Conservation (phyloP, 1,284 basidiomycete species). For the Kwoniella shivajii region DNA sequence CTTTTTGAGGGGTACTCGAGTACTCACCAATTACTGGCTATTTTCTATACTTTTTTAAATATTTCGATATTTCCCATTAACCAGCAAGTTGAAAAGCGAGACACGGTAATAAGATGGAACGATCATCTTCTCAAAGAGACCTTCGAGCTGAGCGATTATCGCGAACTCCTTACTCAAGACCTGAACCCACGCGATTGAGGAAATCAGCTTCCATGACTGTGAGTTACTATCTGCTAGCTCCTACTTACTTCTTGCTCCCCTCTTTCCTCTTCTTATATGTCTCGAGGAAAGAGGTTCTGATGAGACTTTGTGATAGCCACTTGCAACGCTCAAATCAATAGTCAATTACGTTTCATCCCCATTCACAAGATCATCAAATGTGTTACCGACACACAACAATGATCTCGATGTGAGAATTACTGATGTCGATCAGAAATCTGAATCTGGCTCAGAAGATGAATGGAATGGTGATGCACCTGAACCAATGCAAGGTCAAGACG, state of each 20-base stretch:
- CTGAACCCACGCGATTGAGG: conserved; percentile 14
- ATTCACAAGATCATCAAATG: conserved; percentile 21
- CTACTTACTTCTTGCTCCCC: background rate
- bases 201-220: conserved; percentile 20
- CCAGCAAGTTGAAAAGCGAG: no score
- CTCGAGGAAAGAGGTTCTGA: background rate
- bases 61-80: no score
- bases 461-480: conserved; percentile 42
- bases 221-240: no score
- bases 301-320: conserved; percentile 11
- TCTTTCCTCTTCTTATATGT: background rate
- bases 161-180: conserved; percentile 35
- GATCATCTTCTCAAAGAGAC: conserved; percentile 36
- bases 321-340: conserved; percentile 25
- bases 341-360: conserved; percentile 34
- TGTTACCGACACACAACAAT: conserved; percentile 23
- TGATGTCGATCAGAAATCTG: conserved; percentile 24
- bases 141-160: conserved; percentile 35
- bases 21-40: no score
- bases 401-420: conserved; percentile 3
- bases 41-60: no score
- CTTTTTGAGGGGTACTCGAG: no score
- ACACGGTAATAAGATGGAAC: conserved; percentile 29
- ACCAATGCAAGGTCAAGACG: conserved; percentile 34
- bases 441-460: conserved; percentile 47